Conservation (phyloP, 75 land plant species). For the Picea glauca region DNA sequence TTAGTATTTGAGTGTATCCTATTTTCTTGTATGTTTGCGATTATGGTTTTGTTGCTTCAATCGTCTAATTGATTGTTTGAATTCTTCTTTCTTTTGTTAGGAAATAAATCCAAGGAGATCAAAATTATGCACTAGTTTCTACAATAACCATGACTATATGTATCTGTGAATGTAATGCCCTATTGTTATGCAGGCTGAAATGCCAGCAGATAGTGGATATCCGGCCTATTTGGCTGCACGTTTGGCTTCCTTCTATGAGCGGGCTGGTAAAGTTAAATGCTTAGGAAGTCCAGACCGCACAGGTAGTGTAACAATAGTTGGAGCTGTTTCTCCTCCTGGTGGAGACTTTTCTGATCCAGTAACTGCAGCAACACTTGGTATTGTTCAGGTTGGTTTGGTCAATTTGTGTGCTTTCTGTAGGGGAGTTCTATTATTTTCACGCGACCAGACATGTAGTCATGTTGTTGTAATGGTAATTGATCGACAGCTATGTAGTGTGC, state of each 20-base stretch:
- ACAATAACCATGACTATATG: too few relatives aligned
- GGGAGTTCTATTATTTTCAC: neutral
- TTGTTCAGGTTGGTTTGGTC: constrained; percentile 76
- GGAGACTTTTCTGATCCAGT: constrained; percentile 99
- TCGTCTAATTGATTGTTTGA: too few relatives aligned
- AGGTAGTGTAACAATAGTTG: constrained; percentile 99
- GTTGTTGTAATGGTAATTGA: neutral
- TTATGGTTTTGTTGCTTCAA: too few relatives aligned
- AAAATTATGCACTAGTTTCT: too few relatives aligned
- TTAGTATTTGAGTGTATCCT: too few relatives aligned
- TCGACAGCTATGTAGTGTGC: neutral
- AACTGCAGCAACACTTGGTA: constrained; percentile 98
- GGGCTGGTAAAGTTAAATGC: constrained; percentile 99
- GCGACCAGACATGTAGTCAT: neutral
- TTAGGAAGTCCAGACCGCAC: constrained; percentile 97
- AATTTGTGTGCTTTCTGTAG: neutral
- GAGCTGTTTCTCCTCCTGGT: constrained; percentile 99
- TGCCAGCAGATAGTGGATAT: constrained; percentile 99
- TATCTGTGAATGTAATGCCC: neutral
- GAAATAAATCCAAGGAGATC: too few relatives aligned
- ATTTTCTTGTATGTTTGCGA: too few relatives aligned
- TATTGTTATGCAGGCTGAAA: constrained; percentile 73
- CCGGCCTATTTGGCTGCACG: constrained; percentile 98
- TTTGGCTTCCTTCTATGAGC: constrained; percentile 97
- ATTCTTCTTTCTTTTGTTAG: too few relatives aligned